Base-by-base conservation (phyloP, 2,329 filamentous ascomycete species). In the Colletotrichum gloeosporioides region DNA sequence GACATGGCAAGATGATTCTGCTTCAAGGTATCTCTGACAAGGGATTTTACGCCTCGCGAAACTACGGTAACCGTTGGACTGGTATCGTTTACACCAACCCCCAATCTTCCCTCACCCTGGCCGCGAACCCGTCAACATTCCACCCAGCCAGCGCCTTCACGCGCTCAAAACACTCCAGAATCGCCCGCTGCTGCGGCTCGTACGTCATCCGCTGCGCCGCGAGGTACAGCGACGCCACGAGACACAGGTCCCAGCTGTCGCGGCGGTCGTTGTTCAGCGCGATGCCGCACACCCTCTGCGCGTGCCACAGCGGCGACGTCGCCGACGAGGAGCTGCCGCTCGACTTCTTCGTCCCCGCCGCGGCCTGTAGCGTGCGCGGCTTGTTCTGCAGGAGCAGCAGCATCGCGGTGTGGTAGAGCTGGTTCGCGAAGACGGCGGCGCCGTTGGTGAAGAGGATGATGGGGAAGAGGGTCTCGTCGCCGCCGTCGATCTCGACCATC, bases 391-490 rank as follows among this genome's bases (percentile, higher is more conserved):
- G 84, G 71, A 92, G 81, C 0, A 91, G 80, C 9, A 91, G 80
- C 83, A 89, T 89, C 3, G 89, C 88, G 1, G 89, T 89, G 77
- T 92, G 90, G 78, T 90, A 91, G 4, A 91, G 82, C 78, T 91
- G 89, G 76, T 91, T 92, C 4, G 88, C 89, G 1, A 90, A 80
- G 22, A 90, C 80, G 0, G 86, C 82, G 15, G 84, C 83, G 27
- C 81, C 83, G 77, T 81, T 86, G 68, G 83, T 85, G 73, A 85
- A 86, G 22, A 86, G 81, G n/a, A 86, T 68, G 1, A 81, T 75
- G 3, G 84, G 85, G 65, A 86, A 85, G 0, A 83, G 78, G 25
- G 80, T 78, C 3, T 82, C 80, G 57, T 79, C 78, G 15, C 80
- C 79, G 25, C 81, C 79, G 22, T 84, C 82, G 27, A 82, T 77